Evolutionary conservation across 371 early-diverging fungal genomes (phyloP), one percentile per base, ranked within the genome.

Genomic region (Mucor piriformis): DNA sequence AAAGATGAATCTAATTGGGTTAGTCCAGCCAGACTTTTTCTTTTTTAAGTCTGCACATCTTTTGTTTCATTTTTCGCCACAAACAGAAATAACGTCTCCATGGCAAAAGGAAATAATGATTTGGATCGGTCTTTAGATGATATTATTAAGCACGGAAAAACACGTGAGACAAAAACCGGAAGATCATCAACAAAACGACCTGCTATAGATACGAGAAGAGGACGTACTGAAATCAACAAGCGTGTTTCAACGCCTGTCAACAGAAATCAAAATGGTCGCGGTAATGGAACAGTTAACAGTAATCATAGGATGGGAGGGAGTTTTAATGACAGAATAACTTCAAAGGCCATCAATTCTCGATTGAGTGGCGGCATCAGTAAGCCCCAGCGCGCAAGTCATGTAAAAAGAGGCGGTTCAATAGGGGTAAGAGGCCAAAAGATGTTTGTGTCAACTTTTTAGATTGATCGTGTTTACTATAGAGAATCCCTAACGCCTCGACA

Each of bases 121-220:
- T 56, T 65, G 15, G 65, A 65, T 46, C 34, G 47, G 24, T 55
- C 65, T 4, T 48, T 65, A 4, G 65, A 65, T 25, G 65, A 65
- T 12, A 65, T 54, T 4, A 65, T 65, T 21, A 59, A 50, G 20
- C 35, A 37, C 0, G 55, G 50, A 20, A 63, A 50, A 44, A 16
- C 34, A 24, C 54, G 55, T 27, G 24, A 33, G 20, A 13, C 37
- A 35, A 40, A 50, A 42, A 18, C 20, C 2, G 42, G 42, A 42
- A 42, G 20, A 42, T 18, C 42, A 6, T 6, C 42, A 42, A 18
- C 18, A 1, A 18, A 18, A 8, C 42, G 42, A 0, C 18, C 21
- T 42, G 18, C 20, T 18, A 18, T 42, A 42, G 42, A 42, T 20
- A 43, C 35, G 15, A 46, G 12, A n/a, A 38, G 46, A 46, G 23